These are phyloP conservation scores for Candida labiduridarum DNA, from an alignment of 1,139 yeast genomes.

Conservation along the genomic window DNA sequence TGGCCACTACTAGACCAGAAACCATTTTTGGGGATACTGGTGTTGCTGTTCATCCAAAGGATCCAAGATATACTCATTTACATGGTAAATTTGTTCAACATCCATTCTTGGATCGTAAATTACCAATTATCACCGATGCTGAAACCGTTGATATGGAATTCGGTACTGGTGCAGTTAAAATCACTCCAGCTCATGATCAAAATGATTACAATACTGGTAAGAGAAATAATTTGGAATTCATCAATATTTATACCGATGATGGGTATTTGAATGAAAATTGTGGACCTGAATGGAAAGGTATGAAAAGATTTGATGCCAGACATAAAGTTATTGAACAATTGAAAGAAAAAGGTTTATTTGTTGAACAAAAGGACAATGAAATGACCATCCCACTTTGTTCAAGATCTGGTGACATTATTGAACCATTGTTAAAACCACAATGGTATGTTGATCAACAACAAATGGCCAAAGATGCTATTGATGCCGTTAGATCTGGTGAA, in stretches of 20 bases:
- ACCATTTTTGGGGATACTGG: slow-evolving; percentile 98
- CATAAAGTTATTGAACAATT: slow-evolving; percentile 77
- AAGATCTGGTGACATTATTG: slow-evolving; percentile 95
- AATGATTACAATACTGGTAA: slow-evolving; percentile 97
- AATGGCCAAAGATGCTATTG: slow-evolving; percentile 87
- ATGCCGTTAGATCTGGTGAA: slow-evolving; percentile 82
- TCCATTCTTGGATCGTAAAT: slow-evolving; percentile 82
- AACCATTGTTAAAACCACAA: slow-evolving; percentile 95
- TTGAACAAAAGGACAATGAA: slow-evolving; percentile 90
- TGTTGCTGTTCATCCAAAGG: slow-evolving; percentile 96
- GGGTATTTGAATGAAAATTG: slow-evolving; percentile 90
- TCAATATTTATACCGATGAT: slow-evolving; percentile 89
- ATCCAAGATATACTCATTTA: slow-evolving; percentile 86
- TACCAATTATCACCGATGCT: slow-evolving; percentile 86
- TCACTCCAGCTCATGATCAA: slow-evolving; percentile 97
- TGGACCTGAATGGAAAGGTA: slow-evolving; percentile 85
- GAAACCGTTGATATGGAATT: slow-evolving; percentile 99
- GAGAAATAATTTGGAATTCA: slow-evolving; percentile 84
- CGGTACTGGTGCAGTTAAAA: slow-evolving; percentile 99
- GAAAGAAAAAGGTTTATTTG: slow-evolving; percentile 70
- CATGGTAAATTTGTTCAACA: slow-evolving; percentile 92
- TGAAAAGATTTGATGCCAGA: slow-evolving; percentile 95
- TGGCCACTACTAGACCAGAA: slow-evolving; percentile 99
- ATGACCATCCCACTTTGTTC: slow-evolving; percentile 94
- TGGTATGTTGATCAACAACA: slow-evolving; percentile 97